Percentiles rank a stretch among this genome's conserved stretches.
These are phyloP conservation scores for Chytriomyces hyalinus DNA, from an alignment of 192 early-diverging fungal species.

Conservation along the genomic window DNA sequence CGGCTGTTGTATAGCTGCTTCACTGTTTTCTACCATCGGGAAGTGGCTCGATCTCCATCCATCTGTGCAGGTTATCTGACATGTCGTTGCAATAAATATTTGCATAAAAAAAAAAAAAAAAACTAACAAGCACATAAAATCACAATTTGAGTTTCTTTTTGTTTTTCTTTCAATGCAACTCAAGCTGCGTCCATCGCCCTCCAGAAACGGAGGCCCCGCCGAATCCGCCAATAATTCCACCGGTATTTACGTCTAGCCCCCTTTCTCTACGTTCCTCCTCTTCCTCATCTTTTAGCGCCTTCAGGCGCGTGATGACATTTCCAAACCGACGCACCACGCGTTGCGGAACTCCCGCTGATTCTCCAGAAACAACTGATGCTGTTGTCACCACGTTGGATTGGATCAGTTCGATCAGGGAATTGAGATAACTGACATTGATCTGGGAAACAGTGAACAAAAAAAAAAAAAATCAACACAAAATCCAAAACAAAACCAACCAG, in stretches of 20 bases:
- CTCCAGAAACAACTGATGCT: neutral
- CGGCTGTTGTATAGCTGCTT: neutral
- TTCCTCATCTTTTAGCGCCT: slow-evolving; percentile 30
- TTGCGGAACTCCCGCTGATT: slow-evolving; percentile 19
- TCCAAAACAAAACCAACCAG: slow-evolving; percentile 5
- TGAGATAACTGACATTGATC: slow-evolving; percentile 91
- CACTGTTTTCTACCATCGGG: neutral
- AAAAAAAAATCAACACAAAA: slow-evolving; percentile 3
- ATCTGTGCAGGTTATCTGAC: neutral
- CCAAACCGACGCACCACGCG: slow-evolving; percentile 23
- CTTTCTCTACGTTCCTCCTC: slow-evolving; percentile 14
- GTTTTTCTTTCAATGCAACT: slow-evolving; percentile 1
- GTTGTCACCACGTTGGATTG: slow-evolving; percentile 70
- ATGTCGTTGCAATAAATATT: neutral
- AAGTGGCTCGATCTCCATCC: neutral
- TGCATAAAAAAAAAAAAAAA: neutral
- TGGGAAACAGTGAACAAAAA: slow-evolving; percentile 43
- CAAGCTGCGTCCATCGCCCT: slow-evolving; percentile 30
- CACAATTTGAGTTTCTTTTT: neutral
- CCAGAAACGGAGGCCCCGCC: neutral
- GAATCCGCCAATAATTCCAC: slow-evolving; percentile 6
- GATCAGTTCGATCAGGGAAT: slow-evolving; percentile 93
- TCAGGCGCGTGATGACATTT: slow-evolving; percentile 30
- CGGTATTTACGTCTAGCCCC: slow-evolving; percentile 2
- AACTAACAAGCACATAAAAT: neutral